phyloP scores from a whole-genome alignment of 176 grass and related monocot species.

The Echinochloa phyllopogon region DNA sequence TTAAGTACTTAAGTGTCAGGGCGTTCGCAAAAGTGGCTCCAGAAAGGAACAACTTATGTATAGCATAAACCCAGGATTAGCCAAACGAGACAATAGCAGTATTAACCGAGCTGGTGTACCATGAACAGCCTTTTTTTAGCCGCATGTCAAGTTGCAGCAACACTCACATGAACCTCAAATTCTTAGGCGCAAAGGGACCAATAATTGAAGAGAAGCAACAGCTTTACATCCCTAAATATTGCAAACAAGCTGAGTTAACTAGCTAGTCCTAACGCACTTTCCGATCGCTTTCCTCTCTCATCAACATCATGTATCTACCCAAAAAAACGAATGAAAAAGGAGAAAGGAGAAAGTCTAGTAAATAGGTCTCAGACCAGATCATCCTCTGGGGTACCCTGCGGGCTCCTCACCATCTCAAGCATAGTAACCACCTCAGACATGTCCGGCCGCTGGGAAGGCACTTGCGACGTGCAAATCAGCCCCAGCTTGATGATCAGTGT shows the following conservation, averaged over 20 bases:
- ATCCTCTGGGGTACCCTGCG: constrained; percentile 55
- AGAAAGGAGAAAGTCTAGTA: constrained; percentile 10
- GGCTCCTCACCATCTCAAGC: constrained; percentile 75
- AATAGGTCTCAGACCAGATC: constrained; percentile 55
- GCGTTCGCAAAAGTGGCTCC: not conserved
- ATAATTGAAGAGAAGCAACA: constrained; percentile 4
- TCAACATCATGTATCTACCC: constrained; percentile 9
- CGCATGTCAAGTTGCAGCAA: not conserved
- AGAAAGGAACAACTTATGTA: not conserved
- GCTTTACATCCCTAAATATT: constrained; percentile 20
- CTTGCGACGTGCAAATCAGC: constrained; percentile 75
- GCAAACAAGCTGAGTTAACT: constrained; percentile 22
- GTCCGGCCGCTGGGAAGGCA: constrained; percentile 73
- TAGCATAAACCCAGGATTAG: not conserved
- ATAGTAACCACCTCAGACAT: constrained; percentile 73
- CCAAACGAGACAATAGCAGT: not conserved
- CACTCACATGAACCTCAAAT: not conserved
- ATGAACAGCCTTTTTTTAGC: not conserved
- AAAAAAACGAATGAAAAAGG: constrained; percentile 22
- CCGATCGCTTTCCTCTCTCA: not conserved
- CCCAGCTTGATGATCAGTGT: constrained; percentile 68
- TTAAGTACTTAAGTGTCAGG: too few relatives aligned
- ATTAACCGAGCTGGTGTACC: not conserved
- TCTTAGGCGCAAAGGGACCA: not conserved
- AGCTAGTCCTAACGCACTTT: constrained; percentile 27